Evolutionary conservation across 1,284 basidiomycete genomes (phyloP).

Genomic region (Austroboletus niveus): DNA sequence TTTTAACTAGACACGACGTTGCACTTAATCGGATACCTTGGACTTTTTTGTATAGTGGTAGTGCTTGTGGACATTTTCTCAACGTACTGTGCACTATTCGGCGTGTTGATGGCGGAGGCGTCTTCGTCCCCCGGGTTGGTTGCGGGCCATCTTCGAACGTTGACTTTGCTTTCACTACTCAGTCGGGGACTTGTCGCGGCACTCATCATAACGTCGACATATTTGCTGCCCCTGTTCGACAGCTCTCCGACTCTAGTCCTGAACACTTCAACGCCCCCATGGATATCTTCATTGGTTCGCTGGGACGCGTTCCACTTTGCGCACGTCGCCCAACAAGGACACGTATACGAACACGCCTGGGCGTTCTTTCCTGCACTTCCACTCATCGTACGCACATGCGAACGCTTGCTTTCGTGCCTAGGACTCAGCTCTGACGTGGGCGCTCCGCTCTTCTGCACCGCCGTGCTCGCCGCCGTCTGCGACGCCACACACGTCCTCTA

Average conservation of each 20-base stretch:
- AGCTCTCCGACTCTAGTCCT: slow-evolving; percentile 42
- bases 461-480: slow-evolving; percentile 42
- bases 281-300: slow-evolving; percentile 50
- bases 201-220: slow-evolving; percentile 29
- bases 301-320: slow-evolving; percentile 91
- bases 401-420: slow-evolving; percentile 21
- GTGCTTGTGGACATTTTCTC: no score
- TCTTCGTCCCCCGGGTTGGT: neutral
- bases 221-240: slow-evolving; percentile 42
- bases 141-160: slow-evolving; percentile 17
- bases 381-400: slow-evolving; percentile 46
- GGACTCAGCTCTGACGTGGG: slow-evolving; percentile 7
- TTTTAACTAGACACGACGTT: neutral
- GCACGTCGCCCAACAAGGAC: slow-evolving; percentile 62
- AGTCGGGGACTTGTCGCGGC: slow-evolving; percentile 18
- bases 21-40: neutral
- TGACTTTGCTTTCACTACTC: slow-evolving; percentile 25
- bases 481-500: slow-evolving; percentile 60
- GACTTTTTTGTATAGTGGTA: no score
- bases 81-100: no score
- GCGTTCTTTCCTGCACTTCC: slow-evolving; percentile 84
- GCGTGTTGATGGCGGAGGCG: neutral
- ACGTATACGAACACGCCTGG: slow-evolving; percentile 81
- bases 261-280: slow-evolving; percentile 14
- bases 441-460: slow-evolving; percentile 35